phyloP scores from a whole-genome alignment of 148 eudicot species.

The Rhododendron vialii region DNA sequence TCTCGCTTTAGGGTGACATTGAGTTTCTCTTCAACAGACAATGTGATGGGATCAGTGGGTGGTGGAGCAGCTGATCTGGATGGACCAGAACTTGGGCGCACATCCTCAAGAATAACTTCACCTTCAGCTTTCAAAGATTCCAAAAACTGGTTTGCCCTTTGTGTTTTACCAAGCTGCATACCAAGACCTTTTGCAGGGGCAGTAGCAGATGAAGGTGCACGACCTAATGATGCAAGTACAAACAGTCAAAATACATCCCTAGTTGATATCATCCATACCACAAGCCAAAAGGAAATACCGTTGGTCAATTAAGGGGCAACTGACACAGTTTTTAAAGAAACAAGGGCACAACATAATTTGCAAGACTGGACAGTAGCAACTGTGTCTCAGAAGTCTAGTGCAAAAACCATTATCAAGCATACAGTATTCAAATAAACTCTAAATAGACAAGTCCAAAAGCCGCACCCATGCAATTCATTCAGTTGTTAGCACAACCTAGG shows the following conservation, averaged over 20 bases:
- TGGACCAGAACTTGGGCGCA: conserved; percentile 53
- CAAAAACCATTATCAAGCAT: neutral
- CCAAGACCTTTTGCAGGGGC: conserved; percentile 93
- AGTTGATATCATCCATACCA: neutral
- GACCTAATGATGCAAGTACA: conserved; percentile 56
- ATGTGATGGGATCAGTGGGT: conserved; percentile 84
- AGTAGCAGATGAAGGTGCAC: conserved; percentile 64
- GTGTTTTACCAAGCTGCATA: conserved; percentile 91
- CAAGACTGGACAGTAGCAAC: neutral
- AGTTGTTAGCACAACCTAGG: neutral
- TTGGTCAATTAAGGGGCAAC: neutral
- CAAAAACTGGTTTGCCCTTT: conserved; percentile 77
- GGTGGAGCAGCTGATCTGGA: conserved; percentile 78
- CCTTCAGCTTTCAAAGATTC: conserved; percentile 99
- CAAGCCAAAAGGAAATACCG: neutral
- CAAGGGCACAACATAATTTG: neutral
- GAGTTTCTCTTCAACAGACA: conserved; percentile 86
- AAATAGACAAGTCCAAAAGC: neutral
- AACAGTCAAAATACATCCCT: neutral
- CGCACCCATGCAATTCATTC: neutral
- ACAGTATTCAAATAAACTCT: neutral
- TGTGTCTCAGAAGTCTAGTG: neutral
- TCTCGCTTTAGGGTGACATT: conserved; percentile 81
- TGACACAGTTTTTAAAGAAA: no score
- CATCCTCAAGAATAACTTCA: conserved; percentile 89